Evolutionary conservation across 2,329 filamentous ascomycete species (phyloP), one percentile per base, ranked within the genome.

Genomic region (Hymenoscyphus repandus): DNA sequence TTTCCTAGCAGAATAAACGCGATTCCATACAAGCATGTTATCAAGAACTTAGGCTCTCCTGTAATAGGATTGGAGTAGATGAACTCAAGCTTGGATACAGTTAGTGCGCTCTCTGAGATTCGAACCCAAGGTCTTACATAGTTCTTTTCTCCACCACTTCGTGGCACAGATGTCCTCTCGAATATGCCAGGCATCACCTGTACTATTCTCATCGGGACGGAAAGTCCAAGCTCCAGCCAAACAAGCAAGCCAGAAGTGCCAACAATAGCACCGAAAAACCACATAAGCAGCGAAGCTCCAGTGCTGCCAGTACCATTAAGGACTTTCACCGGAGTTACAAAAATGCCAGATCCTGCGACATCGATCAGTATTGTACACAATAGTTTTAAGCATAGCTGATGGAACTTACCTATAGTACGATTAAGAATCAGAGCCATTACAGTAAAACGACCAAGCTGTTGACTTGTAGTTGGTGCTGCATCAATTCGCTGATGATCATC

Each of bases 121-220:
- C 34, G 32, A 37, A 13, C 34, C 10, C 15, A 7, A 18, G 27
- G n/a, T 36, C 53, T 44, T 31, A 77, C 68, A 62, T 75, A 76
- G 54, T 75, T 72, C 55, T 73, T 69, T 49, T 75, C 73, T 18
- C 72, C 74, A 2, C 73, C 73, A 41, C 69, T 73, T 18, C 73
- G 66, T 6, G 73, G 72, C 1, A 75, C 69, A 31, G 64, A 66
- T 33, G 46, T 46, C 31, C 42, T 46, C 27, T 53, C 50, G 15
- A 43, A 49, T 18, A 37, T 37, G 12, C 44, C 45, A 11, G 43
- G 47, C 20, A 30, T 15, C 7, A 42, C 40, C 18, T 47, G 38
- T 3, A 47, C 38, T 45, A 69, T 67, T 51, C 71, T 22, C 3
- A 51, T 67, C 6, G 74, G 74, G 27, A 75, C 66, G 30, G 72